Conservation (phyloP, 2,329 filamentous ascomycete species). For the Arthrobotrys sinensis region DNA sequence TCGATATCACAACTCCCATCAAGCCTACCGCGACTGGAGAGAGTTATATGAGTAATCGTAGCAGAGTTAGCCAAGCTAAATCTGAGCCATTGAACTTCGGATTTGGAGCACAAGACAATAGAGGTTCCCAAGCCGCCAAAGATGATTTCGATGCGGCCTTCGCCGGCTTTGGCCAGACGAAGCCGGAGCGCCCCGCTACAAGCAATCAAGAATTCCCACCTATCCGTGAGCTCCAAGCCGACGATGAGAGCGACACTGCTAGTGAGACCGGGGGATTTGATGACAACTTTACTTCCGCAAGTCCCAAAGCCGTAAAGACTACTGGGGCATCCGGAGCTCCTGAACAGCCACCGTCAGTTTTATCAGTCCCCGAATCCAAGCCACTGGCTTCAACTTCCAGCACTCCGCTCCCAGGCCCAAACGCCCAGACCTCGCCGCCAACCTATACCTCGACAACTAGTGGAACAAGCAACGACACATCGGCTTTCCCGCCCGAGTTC, state of each 20-base stretch:
- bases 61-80: constrained; percentile 66
- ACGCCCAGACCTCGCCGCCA: constrained; percentile 75
- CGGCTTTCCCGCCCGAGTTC: constrained; percentile 73
- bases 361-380: constrained; percentile 67
- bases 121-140: constrained; percentile 71
- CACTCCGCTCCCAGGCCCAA: constrained; percentile 70
- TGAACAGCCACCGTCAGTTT: constrained; percentile 66
- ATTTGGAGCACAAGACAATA: constrained; percentile 64
- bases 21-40: constrained; percentile 71
- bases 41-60: constrained; percentile 68
- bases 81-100: constrained; percentile 68
- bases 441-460: constrained; percentile 71
- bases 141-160: constrained; percentile 90
- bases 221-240: constrained; percentile 85
- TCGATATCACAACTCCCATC: constrained; percentile 67
- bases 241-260: constrained; percentile 87
- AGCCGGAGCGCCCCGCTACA: constrained; percentile 70
- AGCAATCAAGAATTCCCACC: constrained; percentile 90
- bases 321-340: constrained; percentile 67
- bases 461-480: constrained; percentile 65
- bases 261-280: constrained; percentile 88
- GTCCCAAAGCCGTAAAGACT: constrained; percentile 66
- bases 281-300: constrained; percentile 86
- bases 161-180: constrained; percentile 77
- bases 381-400: constrained; percentile 64